Conservation (phyloP, 139 green algal genomes). For the Trebouxia sp. region DNA sequence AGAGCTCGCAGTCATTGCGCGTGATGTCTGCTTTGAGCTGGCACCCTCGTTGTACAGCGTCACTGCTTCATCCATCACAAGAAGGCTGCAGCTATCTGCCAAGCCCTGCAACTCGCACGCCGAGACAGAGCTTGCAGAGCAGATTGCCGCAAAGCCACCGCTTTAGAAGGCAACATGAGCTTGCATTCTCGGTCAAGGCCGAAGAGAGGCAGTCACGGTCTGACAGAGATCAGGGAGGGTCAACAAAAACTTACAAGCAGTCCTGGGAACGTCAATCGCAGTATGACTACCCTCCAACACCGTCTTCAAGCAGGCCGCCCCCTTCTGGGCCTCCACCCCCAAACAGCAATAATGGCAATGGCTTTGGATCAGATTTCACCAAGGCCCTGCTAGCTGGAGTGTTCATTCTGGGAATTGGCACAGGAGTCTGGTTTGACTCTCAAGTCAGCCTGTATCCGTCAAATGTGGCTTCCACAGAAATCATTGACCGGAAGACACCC, state of each 20-base stretch:
- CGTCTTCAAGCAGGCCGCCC: neutral
- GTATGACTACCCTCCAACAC: conserved; percentile 26
- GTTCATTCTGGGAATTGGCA: conserved; percentile 90
- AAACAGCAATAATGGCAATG: neutral
- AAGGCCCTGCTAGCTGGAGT: conserved; percentile 72
- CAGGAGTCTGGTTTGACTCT: conserved; percentile 76
- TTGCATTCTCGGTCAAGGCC: neutral
- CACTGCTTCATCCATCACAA: neutral
- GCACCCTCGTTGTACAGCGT: neutral
- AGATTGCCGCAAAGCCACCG: neutral
- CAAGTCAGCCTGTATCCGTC: conserved; percentile 77
- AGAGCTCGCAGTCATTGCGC: no score
- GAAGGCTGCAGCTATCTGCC: neutral
- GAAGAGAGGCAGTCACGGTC: neutral
- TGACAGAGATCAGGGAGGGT: neutral
- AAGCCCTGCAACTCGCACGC: neutral
- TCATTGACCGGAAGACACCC: conserved; percentile 94
- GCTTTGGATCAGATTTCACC: conserved; percentile 44
- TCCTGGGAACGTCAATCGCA: conserved; percentile 14
- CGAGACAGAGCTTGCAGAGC: neutral
- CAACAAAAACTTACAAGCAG: neutral
- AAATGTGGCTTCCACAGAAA: conserved; percentile 91
- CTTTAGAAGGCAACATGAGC: no score
- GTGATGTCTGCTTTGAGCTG: neutral
- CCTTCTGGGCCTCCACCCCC: conserved; percentile 11